Percentiles rank a stretch among this genome's conserved stretches.
Conservation (phyloP, 352 stramenopile species). For the Globisporangium rhizosaccharum region DNA sequence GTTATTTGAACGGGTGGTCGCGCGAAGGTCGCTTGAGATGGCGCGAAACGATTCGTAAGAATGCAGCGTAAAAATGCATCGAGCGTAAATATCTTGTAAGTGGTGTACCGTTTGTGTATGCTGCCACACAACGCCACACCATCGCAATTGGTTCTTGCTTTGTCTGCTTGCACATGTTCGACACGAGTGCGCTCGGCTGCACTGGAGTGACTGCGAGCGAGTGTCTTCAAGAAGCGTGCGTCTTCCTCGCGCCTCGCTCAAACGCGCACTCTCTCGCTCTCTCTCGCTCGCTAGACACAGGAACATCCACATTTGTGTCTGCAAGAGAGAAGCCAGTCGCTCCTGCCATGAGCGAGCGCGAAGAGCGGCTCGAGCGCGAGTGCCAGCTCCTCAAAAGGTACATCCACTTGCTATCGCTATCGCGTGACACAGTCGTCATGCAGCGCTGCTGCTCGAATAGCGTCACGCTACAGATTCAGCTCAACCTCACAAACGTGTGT, state of each 20-base stretch:
- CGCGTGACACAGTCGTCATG: too few species aligned
- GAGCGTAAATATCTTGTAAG: not conserved
- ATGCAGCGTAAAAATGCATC: not conserved
- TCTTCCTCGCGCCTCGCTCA: not conserved
- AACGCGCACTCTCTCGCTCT: too few species aligned
- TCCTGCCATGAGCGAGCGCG: slow-evolving; percentile 10
- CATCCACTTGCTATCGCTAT: not conserved
- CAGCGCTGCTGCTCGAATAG: too few species aligned
- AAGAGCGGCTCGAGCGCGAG: slow-evolving; percentile 33
- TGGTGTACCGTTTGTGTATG: too few species aligned
- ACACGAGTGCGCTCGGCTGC: too few species aligned
- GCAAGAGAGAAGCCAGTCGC: too few species aligned
- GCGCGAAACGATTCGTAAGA: slow-evolving; percentile 6
- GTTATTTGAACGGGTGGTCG: not conserved
- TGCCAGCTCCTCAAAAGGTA: slow-evolving; percentile 31
- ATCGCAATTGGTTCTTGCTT: too few species aligned
- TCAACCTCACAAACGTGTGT: not conserved
- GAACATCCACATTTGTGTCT: not conserved
- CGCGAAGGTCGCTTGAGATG: not conserved
- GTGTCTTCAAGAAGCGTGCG: slow-evolving; percentile 6
- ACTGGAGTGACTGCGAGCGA: not conserved
- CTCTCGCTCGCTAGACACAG: too few species aligned
- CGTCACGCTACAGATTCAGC: too few species aligned
- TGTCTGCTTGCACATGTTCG: too few species aligned
- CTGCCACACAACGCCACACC: too few species aligned